These are phyloP conservation scores for Musa beccarii DNA, from an alignment of 176 grass and related monocot genomes.

Conservation along the genomic window DNA sequence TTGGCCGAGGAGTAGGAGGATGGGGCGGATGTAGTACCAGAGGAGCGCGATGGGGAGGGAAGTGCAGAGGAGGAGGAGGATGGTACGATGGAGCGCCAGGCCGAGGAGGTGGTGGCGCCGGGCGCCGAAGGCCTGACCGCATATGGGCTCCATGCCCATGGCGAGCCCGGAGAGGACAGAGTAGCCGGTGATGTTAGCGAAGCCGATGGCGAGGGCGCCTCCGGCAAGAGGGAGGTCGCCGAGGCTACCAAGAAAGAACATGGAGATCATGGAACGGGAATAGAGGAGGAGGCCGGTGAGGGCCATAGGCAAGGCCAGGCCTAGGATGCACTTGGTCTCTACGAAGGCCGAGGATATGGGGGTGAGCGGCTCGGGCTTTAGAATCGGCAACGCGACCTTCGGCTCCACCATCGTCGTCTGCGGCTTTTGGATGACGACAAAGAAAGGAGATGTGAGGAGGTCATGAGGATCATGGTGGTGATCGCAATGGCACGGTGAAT, in stretches of 20 bases:
- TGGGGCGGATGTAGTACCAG: conserved; percentile 58
- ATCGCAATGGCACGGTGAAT: not conserved
- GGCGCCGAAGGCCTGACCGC: conserved; percentile 79
- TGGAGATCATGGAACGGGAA: not conserved
- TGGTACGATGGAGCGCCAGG: conserved; percentile 54
- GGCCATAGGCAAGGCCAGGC: conserved; percentile 7
- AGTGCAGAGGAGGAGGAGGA: conserved; percentile 52
- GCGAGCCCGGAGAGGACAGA: conserved; percentile 72
- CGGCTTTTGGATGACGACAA: not conserved
- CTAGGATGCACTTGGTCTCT: not conserved
- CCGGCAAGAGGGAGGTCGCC: conserved; percentile 73
- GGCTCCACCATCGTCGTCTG: not conserved
- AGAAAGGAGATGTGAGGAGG: not conserved
- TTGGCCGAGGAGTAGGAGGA: conserved; percentile 61
- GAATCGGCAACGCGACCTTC: not conserved
- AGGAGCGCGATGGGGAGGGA: conserved; percentile 50
- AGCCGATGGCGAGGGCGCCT: conserved; percentile 77
- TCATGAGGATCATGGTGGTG: not conserved
- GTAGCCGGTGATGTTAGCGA: conserved; percentile 88
- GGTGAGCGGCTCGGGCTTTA: not conserved
- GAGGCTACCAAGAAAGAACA: conserved; percentile 72
- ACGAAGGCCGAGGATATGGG: not conserved
- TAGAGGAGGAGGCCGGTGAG: too few species aligned
- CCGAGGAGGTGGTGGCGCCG: conserved; percentile 46
- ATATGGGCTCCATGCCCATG: conserved; percentile 87